A percentile compares a stretch with the other conserved stretches of the same genome.
Conservation (phyloP, 2,329 filamentous ascomycete genomes). For the Xylaria sp. region DNA sequence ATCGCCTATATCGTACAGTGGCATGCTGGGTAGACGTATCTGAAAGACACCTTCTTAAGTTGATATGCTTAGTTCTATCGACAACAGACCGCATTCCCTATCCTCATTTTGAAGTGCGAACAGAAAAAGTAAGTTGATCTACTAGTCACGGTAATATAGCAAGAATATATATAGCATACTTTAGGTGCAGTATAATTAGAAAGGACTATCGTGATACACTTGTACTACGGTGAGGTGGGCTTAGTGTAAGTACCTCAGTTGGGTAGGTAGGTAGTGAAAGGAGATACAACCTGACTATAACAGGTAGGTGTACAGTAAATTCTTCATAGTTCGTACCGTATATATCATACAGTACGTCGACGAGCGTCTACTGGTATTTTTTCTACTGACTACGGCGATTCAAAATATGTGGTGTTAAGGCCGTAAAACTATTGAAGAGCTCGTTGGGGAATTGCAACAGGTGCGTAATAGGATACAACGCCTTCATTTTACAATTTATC, state of each 20-base stretch:
- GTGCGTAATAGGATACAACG: no score
- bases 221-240: no score
- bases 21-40: neutral
- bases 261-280: neutral
- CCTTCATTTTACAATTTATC: no score
- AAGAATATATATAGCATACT: no score
- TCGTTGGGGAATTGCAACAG: no score
- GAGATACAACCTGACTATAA: neutral
- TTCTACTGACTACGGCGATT: neutral
- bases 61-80: neutral
- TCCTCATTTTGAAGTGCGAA: neutral
- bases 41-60: neutral
- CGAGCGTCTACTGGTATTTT: neutral
- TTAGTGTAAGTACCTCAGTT: neutral
- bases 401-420: neutral
- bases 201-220: no score
- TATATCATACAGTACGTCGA: neutral
- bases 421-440: neutral
- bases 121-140: neutral
- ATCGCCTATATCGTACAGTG: neutral
- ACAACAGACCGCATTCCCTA: neutral
- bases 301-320: constrained; percentile 1
- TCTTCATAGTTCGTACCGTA: neutral
- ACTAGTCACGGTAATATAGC: no score
- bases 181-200: no score